Evolutionary conservation across 2,329 filamentous ascomycete species (phyloP).

Genomic region (Xylariaceae sp.): DNA sequence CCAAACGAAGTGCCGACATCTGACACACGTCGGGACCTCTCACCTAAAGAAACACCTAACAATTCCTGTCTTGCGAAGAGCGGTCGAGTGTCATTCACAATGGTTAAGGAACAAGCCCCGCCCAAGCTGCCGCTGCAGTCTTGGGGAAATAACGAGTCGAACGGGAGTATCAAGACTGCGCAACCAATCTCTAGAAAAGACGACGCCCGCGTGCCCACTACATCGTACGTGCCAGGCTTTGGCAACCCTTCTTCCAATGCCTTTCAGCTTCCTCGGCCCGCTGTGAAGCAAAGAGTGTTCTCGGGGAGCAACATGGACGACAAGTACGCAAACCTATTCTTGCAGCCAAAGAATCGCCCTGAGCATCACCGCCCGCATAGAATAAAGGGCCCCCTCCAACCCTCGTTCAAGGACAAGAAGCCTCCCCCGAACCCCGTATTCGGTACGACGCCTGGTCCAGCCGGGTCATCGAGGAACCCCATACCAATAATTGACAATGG

Average conservation of each 20-base stretch:
- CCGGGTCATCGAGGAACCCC: conserved; percentile 27
- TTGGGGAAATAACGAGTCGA: conserved; percentile 27
- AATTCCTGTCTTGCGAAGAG: conserved; percentile 3
- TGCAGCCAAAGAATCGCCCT: conserved; percentile 48
- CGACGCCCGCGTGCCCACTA: background rate
- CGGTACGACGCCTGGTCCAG: conserved; percentile 35
- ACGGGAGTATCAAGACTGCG: conserved; percentile 4
- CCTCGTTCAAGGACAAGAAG: conserved; percentile 43
- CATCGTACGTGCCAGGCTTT: conserved; percentile 13
- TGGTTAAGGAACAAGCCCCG: conserved; percentile 45
- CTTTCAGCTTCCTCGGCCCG: conserved; percentile 16
- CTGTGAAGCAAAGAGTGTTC: conserved; percentile 26
- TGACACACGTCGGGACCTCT: conserved; percentile 8
- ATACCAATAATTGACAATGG: conserved; percentile 24
- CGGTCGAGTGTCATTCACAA: conserved; percentile 22
- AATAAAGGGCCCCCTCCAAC: conserved; percentile 42
- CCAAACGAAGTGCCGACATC: conserved; percentile 22
- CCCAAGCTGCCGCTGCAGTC: conserved; percentile 41
- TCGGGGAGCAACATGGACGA: conserved; percentile 39
- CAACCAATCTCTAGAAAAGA: conserved; percentile 9
- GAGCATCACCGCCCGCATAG: conserved; percentile 51
- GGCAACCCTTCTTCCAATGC: conserved; percentile 8
- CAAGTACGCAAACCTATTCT: conserved; percentile 49
- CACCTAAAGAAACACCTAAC: background rate
- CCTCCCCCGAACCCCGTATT: conserved; percentile 44